Evolutionary conservation across 1,139 yeast species (phyloP).

Genomic region (Kodamaea ohmeri): DNA sequence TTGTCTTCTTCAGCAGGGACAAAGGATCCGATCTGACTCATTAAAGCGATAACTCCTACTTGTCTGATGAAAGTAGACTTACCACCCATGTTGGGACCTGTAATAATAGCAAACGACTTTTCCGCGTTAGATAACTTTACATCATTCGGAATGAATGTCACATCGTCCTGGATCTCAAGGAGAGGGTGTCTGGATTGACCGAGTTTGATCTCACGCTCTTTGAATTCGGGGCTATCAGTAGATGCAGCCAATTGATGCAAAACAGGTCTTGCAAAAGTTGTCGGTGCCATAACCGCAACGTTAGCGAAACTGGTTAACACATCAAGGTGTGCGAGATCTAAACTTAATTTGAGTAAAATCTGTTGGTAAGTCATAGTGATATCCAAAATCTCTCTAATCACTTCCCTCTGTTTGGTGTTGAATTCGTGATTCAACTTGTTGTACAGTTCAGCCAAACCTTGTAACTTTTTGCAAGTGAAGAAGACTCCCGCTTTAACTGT

Average conservation of each 20-base stretch:
- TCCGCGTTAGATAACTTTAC: conserved; percentile 46
- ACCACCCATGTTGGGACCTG: conserved; percentile 99
- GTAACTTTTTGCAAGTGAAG: conserved; percentile 71
- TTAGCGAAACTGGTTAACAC: conserved; percentile 85
- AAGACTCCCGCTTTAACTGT: conserved; percentile 94
- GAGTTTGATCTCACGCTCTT: conserved; percentile 53
- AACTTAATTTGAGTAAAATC: conserved; percentile 65
- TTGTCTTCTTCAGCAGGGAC: conserved; percentile 59
- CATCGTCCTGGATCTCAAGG: conserved; percentile 85
- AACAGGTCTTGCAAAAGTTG: conserved; percentile 73
- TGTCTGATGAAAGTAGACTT: conserved; percentile 93
- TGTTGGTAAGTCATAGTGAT: conserved; percentile 80
- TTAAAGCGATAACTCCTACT: conserved; percentile 79
- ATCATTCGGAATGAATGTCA: conserved; percentile 85
- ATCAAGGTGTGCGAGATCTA: conserved; percentile 71
- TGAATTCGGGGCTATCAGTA: conserved; percentile 26
- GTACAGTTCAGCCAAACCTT: conserved; percentile 58
- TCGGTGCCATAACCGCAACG: conserved; percentile 79
- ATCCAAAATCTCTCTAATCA: conserved; percentile 77
- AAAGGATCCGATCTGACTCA: conserved; percentile 93
- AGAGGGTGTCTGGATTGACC: conserved; percentile 89
- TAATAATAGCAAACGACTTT: conserved; percentile 75
- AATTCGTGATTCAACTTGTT: conserved; percentile 62
- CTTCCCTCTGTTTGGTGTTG: conserved; percentile 66
- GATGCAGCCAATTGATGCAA: conserved; percentile 46